Evolutionary conservation across 2,329 filamentous ascomycete species (phyloP), one percentile per base, ranked within the genome.

Genomic region (Pestalotiopsis sp.): DNA sequence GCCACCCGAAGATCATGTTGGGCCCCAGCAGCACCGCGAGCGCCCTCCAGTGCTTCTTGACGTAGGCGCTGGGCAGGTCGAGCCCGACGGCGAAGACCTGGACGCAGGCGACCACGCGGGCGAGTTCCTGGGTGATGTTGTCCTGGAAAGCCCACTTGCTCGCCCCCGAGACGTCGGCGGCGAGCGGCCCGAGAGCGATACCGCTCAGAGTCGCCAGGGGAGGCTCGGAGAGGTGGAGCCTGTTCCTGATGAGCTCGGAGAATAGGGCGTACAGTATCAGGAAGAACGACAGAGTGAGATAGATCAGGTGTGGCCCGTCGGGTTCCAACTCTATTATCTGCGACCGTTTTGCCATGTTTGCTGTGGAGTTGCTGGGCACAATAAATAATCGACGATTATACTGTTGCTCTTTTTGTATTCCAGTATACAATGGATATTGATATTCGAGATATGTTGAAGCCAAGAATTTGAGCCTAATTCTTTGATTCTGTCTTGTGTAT

Each of bases 81-180:
- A 86, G 89, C 26, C 88, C 88, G 1, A 86, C 87, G 68, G 90
- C 90, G 40, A 89, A 81, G 17, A 90, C 80, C 71, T 90, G 88
- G 2, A 90, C 81, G 58, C 58, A 61, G 10, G 58, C 20, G 30
- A 61, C 48, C 14, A 48, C 39, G 24, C 61, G 39, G 35, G 61
- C 61, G 38, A 64, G 38, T 2, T 56, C 48, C 11, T 48, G 61
- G n/a, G 39, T 52, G 39, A 64, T 64, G 61, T 64, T 61, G 14
- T 61, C 58, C 30, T 61, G 58, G 14, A 20, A 35, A 10, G 58
- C 58, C 24, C 30, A 61, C 35, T 39, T 39, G n/a, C 14, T 10
- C 6, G 58, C n/a, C 4, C 58, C 58, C 7, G 48, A 39, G 20
- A 64, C 24, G 39, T 52, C 22, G 30, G 48, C 39, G 30, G 61